Evolutionary conservation across 805 yeast genomes (phyloP), one percentile per base, ranked within the genome.

Genomic region (Metschnikowia sp.): DNA sequence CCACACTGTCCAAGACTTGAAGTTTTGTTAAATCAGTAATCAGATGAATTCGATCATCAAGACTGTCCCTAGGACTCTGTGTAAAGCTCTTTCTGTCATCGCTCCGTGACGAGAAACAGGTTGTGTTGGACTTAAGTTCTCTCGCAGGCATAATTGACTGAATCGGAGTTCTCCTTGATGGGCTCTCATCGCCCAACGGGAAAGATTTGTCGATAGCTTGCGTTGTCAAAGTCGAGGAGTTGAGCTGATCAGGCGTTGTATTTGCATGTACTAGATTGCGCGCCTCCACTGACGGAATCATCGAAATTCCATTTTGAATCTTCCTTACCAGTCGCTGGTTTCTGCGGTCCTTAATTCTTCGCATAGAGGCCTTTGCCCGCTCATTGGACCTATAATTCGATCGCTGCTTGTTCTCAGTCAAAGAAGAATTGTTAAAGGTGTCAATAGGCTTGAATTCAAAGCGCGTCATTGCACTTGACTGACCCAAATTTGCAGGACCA

Each of bases 351-450:
- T 77, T 72, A 75, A 82, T 82, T 61, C 88, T 68, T 47, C 78
- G 72, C 15, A 83, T 58, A 0, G 87, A 82, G 0, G 87, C 86
- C 56, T 81, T 83, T 0, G 88, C 87, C 53, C 87, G 68, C 53
- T 81, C 86, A 33, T 73, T 68, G 1, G 86, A 79, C 45, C 82
- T 48, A 32, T 31, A 44, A 15, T 51, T 55, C 4, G 60, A 52
- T 18, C 58, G 42, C 39, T 42, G 54, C 22, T 45, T 53, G 36
- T 47, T 53, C 28, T 54, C 58, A 6, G 48, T 53, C 34, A 49
- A 38, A 10, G 49, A 30, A 1, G 52, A 41, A 26, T 44, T 44
- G 15, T 49, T 44, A 28, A 54, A 43, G 2, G 53, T 32, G 34
- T 53, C 58, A 13, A 52, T 45, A 12, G 54, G 54, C 33, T 52